Evolutionary conservation across 2,329 filamentous ascomycete genomes (phyloP).

Genomic region (Gaeumannomyces tritici): DNA sequence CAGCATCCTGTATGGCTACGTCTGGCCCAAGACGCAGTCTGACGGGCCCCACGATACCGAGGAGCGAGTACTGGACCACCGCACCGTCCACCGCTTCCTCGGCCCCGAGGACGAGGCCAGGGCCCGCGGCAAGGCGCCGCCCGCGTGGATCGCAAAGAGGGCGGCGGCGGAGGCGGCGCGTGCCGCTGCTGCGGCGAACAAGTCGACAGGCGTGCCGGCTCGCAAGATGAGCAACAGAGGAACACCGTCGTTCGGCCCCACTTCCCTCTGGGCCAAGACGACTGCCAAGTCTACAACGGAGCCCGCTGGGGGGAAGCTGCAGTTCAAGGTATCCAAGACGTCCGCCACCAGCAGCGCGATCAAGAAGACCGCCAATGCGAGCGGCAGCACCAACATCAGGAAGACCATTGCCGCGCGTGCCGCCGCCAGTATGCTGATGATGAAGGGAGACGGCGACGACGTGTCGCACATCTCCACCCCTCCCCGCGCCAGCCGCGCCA

Average conservation of each 20-base stretch:
- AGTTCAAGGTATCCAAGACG: neutral
- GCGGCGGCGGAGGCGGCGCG: neutral
- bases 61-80: slow-evolving; percentile 68
- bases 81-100: slow-evolving; percentile 79
- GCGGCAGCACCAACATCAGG: neutral
- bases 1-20: slow-evolving; percentile 87
- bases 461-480: neutral
- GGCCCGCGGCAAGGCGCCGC: slow-evolving; percentile 30
- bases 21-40: slow-evolving; percentile 91
- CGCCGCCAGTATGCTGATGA: neutral
- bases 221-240: neutral
- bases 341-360: neutral
- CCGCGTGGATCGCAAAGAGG: neutral
- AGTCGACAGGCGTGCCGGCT: neutral
- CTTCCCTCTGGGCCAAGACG: too few species aligned
- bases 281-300: neutral
- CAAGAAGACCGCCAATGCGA: neutral
- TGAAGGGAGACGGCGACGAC: neutral
- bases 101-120: slow-evolving; percentile 57
- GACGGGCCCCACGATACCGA: slow-evolving; percentile 65
- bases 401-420: neutral
- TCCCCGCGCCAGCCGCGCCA: neutral
- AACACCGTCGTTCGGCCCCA: too few species aligned
- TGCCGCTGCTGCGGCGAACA: neutral
- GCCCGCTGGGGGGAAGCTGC: neutral